phyloP scores from a whole-genome alignment of 805 yeast genomes.

The Nakazawaea sp. region DNA sequence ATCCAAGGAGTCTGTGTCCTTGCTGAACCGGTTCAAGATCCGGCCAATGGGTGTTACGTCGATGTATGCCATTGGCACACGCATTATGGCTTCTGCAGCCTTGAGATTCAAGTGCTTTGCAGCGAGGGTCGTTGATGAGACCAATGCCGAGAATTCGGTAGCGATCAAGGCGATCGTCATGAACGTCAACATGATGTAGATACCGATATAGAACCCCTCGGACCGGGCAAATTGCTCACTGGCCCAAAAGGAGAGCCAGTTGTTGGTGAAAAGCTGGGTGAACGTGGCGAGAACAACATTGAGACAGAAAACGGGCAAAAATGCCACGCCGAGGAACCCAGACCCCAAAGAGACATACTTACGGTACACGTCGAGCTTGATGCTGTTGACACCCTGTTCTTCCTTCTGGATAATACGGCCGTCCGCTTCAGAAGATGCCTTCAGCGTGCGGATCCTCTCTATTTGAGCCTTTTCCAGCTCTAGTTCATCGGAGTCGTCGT shows the following conservation, averaged over 20 bases:
- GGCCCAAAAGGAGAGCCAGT: constrained; percentile 18
- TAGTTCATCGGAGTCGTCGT: constrained; percentile 11
- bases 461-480: constrained; percentile 13
- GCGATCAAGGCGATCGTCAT: constrained; percentile 9
- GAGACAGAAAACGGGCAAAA: constrained; percentile 22
- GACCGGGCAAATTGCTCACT: constrained; percentile 10
- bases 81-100: constrained; percentile 14
- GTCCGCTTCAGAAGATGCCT: constrained; percentile 11
- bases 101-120: constrained; percentile 14
- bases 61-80: constrained; percentile 20
- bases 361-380: constrained; percentile 40
- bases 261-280: constrained; percentile 22
- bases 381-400: constrained; percentile 50
- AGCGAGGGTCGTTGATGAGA: constrained; percentile 14
- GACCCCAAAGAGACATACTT: constrained; percentile 49
- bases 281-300: constrained; percentile 33
- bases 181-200: constrained; percentile 13
- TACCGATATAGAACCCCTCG: constrained; percentile 12
- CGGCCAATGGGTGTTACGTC: constrained; percentile 24
- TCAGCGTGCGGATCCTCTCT: constrained; percentile 15
- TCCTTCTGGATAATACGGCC: constrained; percentile 42
- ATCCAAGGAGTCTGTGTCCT: constrained; percentile 21
- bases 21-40: constrained; percentile 21
- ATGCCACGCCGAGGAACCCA: constrained; percentile 31
- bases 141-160: constrained; percentile 11